Evolutionary conservation across 2,329 filamentous ascomycete species (phyloP), one percentile per base, ranked within the genome.

Genomic region (Fusarium pseudonygamai): DNA sequence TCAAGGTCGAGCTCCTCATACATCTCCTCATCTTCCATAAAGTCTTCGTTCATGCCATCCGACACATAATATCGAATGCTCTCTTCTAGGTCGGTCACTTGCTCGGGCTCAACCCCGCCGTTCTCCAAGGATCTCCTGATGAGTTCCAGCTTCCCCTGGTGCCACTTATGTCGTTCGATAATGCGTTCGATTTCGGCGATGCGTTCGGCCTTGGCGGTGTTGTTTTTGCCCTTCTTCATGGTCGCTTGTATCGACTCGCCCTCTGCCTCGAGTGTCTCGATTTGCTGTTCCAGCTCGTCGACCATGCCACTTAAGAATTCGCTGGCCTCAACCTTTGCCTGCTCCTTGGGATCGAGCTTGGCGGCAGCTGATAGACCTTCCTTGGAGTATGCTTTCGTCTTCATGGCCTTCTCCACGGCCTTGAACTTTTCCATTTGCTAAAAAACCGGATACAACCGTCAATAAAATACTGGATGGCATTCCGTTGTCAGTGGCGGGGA

Each of bases 381-480:
- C 87, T 99, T 98, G 71, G 96, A 98, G 85, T 97, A 99, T 70
- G 96, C 96, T 84, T 99, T 99, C 64, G 96, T 99, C 88, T 99
- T 99, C 96, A 99, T 98, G 80, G 97, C 96, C 87, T 99, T 99
- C 84, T 99, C 96, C 60, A 99, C 96, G n/a, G 95, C 96, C 86
- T 99, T 99, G 90, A 99, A 99, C 79, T 94, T 95, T 85, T 99
- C 96, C 96, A 99, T 99, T 93, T 96, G 92, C 94, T 96, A 85
- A 52, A 52, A 28, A 78, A 56, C 39, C 60, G 39, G 64, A 32
- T 55, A 36, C 12, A 63, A 39, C 46, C 64, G 67, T 78, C 62
- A 78, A 76, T 66, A 74, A 59, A 42, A 42, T 52, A 53, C 63
- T 61, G 26, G 59, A 60, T 42, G 49, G 28, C 24, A 42, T 60